Base-by-base conservation (phyloP, 169 alveolate species). In the Eimeria praecox region DNA sequence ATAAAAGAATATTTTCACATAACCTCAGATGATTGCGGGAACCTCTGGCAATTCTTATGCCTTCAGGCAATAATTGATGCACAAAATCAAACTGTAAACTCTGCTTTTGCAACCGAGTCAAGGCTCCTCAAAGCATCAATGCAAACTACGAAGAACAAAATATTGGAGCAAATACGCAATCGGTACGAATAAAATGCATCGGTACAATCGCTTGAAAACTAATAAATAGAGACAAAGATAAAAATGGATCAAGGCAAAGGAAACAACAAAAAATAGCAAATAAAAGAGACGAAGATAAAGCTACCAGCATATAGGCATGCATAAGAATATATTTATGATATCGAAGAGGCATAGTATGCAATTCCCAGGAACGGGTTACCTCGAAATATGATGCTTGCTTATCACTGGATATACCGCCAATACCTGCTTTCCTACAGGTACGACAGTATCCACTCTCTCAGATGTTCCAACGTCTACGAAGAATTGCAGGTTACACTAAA, bases 121-220 rank as follows among this genome's bases (percentile, higher is more conserved):
- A 35, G 66, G 20, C 94, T 87, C 24, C 94, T 87, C 38, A 44
- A n/a, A 44, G 20, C 83, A 35, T 87, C 94, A 40, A 87, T 87
- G 94, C 94, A 87, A 42, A 64, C 94, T 87, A 44, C 56, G 38
- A 87, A 64, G 66, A 87, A 59, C 62, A 82, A 64, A 44, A 33
- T 87, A 38, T 59, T 87, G 69, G 94, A 87, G 20, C 83, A 24
- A 35, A 87, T 35, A 59, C 83, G 64, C 6, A 62, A 10, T n/a
- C 78, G 94, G 94, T 87, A 87, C 64, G 44, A 56, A 38, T 14
- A n/a, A 44, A 2, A 20, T 4, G 14, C 49, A 38, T 38, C 83
- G 0, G 18, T 38, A 20, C 2, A 73, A 18, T 52, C 49, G 16
- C 54, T n/a, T 33, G 5, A 18, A 38, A 16, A 12, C 30, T n/a